Conservation (phyloP, 129 eudicot genomes). For the Saussurea involucrata region DNA sequence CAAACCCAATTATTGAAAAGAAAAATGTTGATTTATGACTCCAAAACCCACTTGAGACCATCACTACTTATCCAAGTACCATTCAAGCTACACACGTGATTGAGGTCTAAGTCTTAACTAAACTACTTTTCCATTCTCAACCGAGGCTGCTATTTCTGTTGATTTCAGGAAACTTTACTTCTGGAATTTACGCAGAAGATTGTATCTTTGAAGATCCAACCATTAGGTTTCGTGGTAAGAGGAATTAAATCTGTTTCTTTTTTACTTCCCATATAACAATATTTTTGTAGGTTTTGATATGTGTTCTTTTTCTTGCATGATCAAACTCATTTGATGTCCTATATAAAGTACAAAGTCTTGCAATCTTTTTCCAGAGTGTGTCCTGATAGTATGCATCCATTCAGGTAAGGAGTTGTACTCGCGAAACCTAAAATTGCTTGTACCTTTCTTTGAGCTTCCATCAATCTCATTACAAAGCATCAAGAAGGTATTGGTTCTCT, state of each 20-base stretch:
- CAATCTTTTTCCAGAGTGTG: not conserved
- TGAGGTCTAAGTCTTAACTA: not conserved
- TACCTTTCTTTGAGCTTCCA: slow-evolving; percentile 85
- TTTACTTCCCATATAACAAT: not conserved
- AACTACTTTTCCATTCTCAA: not conserved
- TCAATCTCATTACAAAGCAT: slow-evolving; percentile 63
- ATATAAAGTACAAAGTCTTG: not conserved
- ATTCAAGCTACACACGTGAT: not conserved
- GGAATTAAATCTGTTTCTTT: not conserved
- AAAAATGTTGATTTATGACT: not conserved
- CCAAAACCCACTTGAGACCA: not conserved
- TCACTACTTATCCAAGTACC: not conserved
- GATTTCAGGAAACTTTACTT: slow-evolving; percentile 61
- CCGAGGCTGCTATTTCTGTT: slow-evolving; percentile 15
- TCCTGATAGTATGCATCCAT: slow-evolving; percentile 10
- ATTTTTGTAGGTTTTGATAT: not conserved
- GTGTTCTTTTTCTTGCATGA: not conserved
- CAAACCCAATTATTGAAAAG: not conserved
- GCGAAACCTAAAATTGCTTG: slow-evolving; percentile 82
- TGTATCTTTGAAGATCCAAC: slow-evolving; percentile 97
- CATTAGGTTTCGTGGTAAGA: slow-evolving; percentile 70
- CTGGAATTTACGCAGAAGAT: slow-evolving; percentile 72
- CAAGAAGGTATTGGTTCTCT: slow-evolving; percentile 47
- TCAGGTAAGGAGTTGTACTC: slow-evolving; percentile 82
- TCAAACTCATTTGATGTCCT: not conserved